Base-by-base conservation (phyloP, 148 eudicot genomes). In the Vaccinium darrowii region DNA sequence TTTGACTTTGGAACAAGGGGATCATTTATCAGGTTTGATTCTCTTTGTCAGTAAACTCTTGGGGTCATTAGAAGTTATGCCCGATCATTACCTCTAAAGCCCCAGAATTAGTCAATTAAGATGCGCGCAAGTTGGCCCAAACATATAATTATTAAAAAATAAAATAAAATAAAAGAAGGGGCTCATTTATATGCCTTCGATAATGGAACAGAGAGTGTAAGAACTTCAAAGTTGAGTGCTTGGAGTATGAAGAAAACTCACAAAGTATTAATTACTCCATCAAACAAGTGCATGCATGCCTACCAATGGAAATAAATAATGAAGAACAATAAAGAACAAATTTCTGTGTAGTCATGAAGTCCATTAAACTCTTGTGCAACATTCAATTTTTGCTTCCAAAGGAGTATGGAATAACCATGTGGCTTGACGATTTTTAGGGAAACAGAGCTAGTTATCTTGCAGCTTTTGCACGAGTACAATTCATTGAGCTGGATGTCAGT, bases 221-320 rank as follows among this genome's bases (percentile, higher is more conserved):
- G 30, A 60, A 86, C 92, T 56, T 86, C 92, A 72, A 86, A 60
- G 8, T 75, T 93, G 10, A 76, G 53, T 54, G 93, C 93, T 85
- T 93, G 93, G 95, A 92, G 89, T 30, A 90, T 93, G 93, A 88
- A 87, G 78, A 87, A 80, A 79, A 90, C 93, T 18, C 81, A 54
- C 1, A 36, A 36, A 36, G 39, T 51, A 84, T 92, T 47, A 49
- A 49, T 27, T 36, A 36, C 39, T 62, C 51, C 15, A 39, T 23
- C 54, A 13, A 43, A 51, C 81, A 23, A 78, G 0, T 23, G 21
- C 30, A n/a, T 11, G 36, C 36, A 23, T 23, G 9, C 39, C 39
- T 36, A 36, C 39, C 39, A 13, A 9, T 14, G 39, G 73, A 67
- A 67, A 36, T 36, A 36, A 36, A 36, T 36, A 36, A 1, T 36